phyloP scores from a whole-genome alignment of 1,284 basidiomycete species.

The Trichosporon coremiiforme region DNA sequence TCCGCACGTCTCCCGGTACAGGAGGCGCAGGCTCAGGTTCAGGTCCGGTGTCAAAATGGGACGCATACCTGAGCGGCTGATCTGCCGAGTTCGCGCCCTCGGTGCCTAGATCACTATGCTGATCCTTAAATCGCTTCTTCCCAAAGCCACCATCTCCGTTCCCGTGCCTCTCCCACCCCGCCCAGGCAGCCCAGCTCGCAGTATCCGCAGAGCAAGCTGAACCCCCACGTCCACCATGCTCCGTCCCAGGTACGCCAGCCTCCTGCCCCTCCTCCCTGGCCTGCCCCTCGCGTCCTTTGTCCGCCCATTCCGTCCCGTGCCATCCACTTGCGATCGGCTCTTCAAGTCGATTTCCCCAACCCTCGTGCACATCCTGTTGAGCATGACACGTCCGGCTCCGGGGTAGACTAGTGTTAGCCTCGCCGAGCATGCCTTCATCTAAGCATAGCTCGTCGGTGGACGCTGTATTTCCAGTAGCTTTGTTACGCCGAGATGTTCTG shows the following conservation, averaged over 20 bases:
- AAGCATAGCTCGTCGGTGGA: neutral
- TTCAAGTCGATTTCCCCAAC: neutral
- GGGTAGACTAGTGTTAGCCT: neutral
- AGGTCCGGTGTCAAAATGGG: neutral
- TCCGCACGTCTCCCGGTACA: too few species aligned
- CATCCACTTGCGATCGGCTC: neutral
- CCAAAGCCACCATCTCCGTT: neutral
- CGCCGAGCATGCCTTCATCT: neutral
- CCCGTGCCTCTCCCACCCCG: neutral
- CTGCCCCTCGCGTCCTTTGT: neutral
- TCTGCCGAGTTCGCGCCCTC: neutral
- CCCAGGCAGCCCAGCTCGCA: neutral
- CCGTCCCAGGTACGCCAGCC: too few species aligned
- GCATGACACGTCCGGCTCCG: neutral
- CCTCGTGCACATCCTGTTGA: neutral
- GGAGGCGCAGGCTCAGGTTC: neutral
- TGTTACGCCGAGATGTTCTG: neutral
- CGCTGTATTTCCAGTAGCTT: neutral
- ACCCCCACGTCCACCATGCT: too few species aligned
- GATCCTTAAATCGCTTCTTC: neutral
- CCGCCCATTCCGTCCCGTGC: neutral
- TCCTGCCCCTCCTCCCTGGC: neutral
- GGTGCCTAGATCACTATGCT: neutral
- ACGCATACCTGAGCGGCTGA: neutral
- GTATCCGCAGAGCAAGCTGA: too few species aligned